Conservation (phyloP, 2,329 filamentous ascomycete genomes). For the Nemania bipapillata region DNA sequence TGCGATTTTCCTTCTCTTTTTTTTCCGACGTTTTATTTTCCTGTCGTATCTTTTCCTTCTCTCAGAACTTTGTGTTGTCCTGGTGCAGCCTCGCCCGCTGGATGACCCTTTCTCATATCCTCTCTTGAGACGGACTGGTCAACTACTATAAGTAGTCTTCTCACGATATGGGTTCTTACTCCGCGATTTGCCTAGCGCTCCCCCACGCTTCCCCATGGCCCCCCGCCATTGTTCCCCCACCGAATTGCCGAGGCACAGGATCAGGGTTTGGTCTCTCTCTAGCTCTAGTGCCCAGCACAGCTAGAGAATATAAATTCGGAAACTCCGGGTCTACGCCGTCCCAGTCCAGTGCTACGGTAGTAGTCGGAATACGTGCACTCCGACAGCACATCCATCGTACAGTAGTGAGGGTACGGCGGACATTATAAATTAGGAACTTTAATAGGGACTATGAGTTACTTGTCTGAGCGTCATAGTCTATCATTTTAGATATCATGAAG, state of each 20-base stretch:
- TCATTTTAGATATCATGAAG: too few species aligned
- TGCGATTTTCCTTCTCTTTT: background rate
- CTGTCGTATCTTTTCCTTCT: background rate
- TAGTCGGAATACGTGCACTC: background rate
- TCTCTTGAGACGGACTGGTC: background rate
- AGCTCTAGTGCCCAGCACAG: background rate
- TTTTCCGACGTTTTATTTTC: background rate
- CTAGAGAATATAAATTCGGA: background rate
- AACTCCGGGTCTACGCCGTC: background rate
- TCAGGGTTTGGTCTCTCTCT: background rate
- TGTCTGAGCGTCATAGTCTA: too few species aligned
- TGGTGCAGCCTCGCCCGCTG: background rate
- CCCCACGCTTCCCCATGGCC: background rate
- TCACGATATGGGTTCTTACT: background rate
- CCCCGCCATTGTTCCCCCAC: background rate
- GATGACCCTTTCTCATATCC: background rate
- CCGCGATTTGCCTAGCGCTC: background rate
- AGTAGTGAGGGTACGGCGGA: background rate
- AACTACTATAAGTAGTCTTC: background rate
- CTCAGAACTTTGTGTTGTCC: background rate
- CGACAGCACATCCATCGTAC: background rate
- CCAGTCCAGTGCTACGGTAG: background rate
- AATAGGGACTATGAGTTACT: background rate
- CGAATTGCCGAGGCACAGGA: background rate
- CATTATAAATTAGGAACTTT: background rate